These are phyloP conservation scores for Aspergillus leporis DNA, from an alignment of 495 filamentous ascomycete species.

Conservation along the genomic window DNA sequence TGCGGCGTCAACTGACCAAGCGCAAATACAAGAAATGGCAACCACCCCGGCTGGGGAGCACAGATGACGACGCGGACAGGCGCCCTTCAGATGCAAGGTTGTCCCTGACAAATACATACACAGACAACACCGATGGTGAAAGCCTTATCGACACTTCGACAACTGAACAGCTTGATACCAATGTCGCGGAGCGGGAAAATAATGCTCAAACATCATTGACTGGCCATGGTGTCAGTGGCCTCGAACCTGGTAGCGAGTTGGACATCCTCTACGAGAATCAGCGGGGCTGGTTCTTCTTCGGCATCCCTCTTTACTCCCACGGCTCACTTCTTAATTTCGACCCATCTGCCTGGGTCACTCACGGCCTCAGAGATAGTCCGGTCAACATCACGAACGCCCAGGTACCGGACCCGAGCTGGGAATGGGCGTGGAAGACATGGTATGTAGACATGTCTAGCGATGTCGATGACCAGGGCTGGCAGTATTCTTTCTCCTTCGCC, in stretches of 20 bases:
- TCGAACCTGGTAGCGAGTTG: constrained; percentile 51
- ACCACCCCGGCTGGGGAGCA: constrained; percentile 43
- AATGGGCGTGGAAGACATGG: constrained; percentile 95
- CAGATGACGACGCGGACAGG: constrained; percentile 25
- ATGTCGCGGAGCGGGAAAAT: constrained; percentile 6
- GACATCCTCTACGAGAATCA: constrained; percentile 97
- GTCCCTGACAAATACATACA: constrained; percentile 23
- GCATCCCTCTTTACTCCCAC: constrained; percentile 82
- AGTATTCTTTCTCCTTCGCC: constrained; percentile 85
- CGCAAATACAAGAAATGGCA: constrained; percentile 68
- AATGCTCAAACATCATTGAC: constrained; percentile 8
- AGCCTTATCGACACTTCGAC: constrained; percentile 4
- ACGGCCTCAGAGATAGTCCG: constrained; percentile 65
- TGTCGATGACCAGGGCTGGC: constrained; percentile 92
- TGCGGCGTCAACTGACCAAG: constrained; percentile 50
- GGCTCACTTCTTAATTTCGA: constrained; percentile 86
- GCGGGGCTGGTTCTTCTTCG: constrained; percentile 81
- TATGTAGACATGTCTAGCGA: constrained; percentile 87
- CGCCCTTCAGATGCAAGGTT: constrained; percentile 9
- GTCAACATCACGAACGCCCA: constrained; percentile 91
- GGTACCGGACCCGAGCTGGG: constrained; percentile 92
- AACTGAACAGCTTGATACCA: neutral
- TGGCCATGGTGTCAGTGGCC: constrained; percentile 10
- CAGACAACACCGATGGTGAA: constrained; percentile 11
- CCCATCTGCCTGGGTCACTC: constrained; percentile 82